Conservation (phyloP, 1,139 yeast species). For the Geotrichum klebahnii region DNA sequence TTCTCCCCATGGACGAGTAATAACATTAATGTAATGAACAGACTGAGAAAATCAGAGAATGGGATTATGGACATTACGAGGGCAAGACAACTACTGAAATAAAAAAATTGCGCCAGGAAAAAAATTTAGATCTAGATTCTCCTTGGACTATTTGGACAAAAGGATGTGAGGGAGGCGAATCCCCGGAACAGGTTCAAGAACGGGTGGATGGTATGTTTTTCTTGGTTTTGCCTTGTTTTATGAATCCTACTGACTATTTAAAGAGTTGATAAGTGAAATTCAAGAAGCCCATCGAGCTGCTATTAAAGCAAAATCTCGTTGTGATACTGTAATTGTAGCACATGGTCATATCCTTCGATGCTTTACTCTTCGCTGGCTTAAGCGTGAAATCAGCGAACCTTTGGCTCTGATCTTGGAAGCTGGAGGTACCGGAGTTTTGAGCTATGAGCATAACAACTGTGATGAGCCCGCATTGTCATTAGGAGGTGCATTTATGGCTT, state of each 20-base stretch:
- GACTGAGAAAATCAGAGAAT: conserved; percentile 73
- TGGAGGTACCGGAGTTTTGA: conserved; percentile 89
- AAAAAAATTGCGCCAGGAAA: conserved; percentile 50
- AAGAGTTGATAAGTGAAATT: conserved; percentile 53
- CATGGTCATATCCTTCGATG: conserved; percentile 92
- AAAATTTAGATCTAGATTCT: conserved; percentile 50
- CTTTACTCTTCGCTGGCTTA: conserved; percentile 84
- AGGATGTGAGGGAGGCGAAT: conserved; percentile 91
- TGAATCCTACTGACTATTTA: neutral
- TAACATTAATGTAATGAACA: conserved; percentile 33
- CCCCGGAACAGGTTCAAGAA: conserved; percentile 55
- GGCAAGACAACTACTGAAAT: conserved; percentile 72
- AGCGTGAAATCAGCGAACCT: conserved; percentile 60
- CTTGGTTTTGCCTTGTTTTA: neutral
- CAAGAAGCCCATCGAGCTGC: conserved; percentile 60
- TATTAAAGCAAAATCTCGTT: conserved; percentile 49
- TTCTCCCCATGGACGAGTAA: conserved; percentile 14
- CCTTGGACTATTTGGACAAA: conserved; percentile 89
- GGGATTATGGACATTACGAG: conserved; percentile 96
- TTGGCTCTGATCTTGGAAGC: conserved; percentile 75
- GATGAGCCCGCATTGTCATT: conserved; percentile 81
- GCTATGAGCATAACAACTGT: conserved; percentile 80
- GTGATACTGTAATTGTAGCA: conserved; percentile 79
- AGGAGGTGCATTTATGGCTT: conserved; percentile 52
- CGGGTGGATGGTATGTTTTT: conserved; percentile 55